Evolutionary conservation across 2,329 filamentous ascomycete genomes (phyloP).

Genomic region (Amesomyces nigricolor): DNA sequence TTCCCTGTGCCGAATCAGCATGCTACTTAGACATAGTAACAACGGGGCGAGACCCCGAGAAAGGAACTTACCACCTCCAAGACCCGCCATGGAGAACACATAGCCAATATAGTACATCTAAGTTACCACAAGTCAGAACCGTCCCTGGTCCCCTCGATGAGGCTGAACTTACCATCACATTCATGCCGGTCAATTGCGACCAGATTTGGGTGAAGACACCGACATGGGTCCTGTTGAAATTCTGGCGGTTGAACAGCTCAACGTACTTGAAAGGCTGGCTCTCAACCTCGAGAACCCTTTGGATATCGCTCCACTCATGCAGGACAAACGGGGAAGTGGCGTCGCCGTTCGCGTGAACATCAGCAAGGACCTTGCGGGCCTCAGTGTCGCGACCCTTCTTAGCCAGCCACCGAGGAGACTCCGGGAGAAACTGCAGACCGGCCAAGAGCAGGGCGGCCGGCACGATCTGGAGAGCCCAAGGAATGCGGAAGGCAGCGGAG

Average conservation of each 20-base stretch:
- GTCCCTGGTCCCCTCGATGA: not conserved
- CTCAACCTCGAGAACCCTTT: slow-evolving; percentile 68
- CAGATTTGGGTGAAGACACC: slow-evolving; percentile 70
- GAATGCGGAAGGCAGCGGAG: slow-evolving; percentile 44
- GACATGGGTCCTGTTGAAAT: slow-evolving; percentile 67
- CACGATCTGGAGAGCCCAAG: slow-evolving; percentile 45
- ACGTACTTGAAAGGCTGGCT: slow-evolving; percentile 58
- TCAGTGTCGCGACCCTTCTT: slow-evolving; percentile 45
- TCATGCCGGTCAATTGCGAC: slow-evolving; percentile 73
- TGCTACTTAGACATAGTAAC: not conserved
- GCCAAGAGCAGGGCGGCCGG: slow-evolving; percentile 39
- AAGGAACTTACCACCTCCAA: slow-evolving; percentile 28
- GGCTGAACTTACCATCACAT: slow-evolving; percentile 53
- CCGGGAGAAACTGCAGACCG: slow-evolving; percentile 40
- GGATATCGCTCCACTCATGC: slow-evolving; percentile 66
- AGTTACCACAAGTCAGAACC: not conserved
- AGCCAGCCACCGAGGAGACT: slow-evolving; percentile 48
- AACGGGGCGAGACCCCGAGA: too few relatives aligned
- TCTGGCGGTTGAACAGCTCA: slow-evolving; percentile 67
- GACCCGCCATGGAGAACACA: slow-evolving; percentile 66
- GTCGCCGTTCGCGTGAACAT: slow-evolving; percentile 62
- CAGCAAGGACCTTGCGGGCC: slow-evolving; percentile 42
- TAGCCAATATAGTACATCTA: slow-evolving; percentile 63
- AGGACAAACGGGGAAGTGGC: slow-evolving; percentile 58
- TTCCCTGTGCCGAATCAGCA: slow-evolving; percentile 12